Conservation (phyloP, 2,329 filamentous ascomycete genomes). For the Fusarium sp. region DNA sequence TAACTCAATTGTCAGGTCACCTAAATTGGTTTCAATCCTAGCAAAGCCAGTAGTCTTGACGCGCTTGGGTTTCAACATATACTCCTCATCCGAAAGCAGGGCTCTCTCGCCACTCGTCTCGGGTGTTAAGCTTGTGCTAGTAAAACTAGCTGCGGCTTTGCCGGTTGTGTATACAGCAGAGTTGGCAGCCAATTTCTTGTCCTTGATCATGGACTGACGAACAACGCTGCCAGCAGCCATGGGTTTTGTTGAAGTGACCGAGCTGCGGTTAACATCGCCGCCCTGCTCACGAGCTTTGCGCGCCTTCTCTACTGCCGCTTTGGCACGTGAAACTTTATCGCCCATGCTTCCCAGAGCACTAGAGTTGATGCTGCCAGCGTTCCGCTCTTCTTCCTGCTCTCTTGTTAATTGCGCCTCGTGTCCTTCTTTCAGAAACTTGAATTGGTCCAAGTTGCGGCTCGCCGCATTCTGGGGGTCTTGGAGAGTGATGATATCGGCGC, state of each 20-base stretch:
- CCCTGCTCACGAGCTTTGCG: conserved; percentile 77
- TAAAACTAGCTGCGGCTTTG: conserved; percentile 91
- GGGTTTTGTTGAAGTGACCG: conserved; percentile 57
- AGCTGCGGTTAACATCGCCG: conserved; percentile 67
- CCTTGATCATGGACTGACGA: conserved; percentile 59
- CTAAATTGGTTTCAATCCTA: conserved; percentile 86
- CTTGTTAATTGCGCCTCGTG: conserved; percentile 74
- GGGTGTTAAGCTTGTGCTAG: conserved; percentile 91
- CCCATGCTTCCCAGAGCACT: conserved; percentile 81
- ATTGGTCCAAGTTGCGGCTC: conserved; percentile 83
- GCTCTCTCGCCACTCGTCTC: conserved; percentile 90
- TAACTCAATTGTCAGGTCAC: conserved; percentile 88
- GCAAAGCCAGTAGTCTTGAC: conserved; percentile 93
- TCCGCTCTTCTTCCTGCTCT: conserved; percentile 76
- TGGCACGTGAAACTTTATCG: conserved; percentile 89
- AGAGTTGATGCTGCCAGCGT: conserved; percentile 79
- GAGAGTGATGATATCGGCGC: conserved; percentile 93
- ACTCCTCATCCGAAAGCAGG: conserved; percentile 91
- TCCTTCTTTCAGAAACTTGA: conserved; percentile 90
- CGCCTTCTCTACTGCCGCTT: conserved; percentile 92
- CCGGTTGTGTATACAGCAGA: conserved; percentile 92
- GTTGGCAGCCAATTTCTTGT: conserved; percentile 78
- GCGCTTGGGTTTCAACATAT: conserved; percentile 90
- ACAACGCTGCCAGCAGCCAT: conserved; percentile 36
- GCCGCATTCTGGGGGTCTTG: conserved; percentile 95